Base-by-base conservation (phyloP, 2,329 filamentous ascomycete genomes). In the Penicillium sclerotiorum region DNA sequence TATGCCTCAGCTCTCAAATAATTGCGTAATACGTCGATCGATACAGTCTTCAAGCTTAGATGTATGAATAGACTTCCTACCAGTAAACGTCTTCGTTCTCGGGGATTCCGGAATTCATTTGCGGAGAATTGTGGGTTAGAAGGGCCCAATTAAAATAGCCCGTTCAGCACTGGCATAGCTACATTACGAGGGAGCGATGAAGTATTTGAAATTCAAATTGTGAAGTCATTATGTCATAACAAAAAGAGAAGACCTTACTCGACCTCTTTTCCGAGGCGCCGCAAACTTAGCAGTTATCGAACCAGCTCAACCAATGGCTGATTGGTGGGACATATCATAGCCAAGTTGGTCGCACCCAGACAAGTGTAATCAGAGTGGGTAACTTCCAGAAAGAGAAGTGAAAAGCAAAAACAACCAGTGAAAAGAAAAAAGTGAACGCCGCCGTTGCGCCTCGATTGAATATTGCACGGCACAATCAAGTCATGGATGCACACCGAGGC, bases 401-500 rank as follows among this genome's bases (percentile, higher is more conserved):
- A 25, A 21, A 17, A 18, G 17, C 25, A 44, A 17, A 28, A 30
- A n/a, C 22, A 39, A 6, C 22, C 22, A 18, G n/a, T 23, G 18
- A 22, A 15, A 17, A 40, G n/a, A 43, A 28, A 45, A 21, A 15
- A 40, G 25, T 32, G 27, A 40, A 40, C 33, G 40, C 49, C 12
- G 33, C 15, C 23, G 43, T 30, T 25, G 43, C 41, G 47, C 50
- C 45, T 39, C 30, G 23, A 49, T 41, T 39, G 33, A 35, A 43
- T 43, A 43, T 40, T 43, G 22, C 36, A 28, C 36, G 44, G 28
- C 43, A 39, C 20, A 47, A 50, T 32, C 25, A 42, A 47, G 39
- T 41, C 47, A 42, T 37, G 42, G 32, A 50, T 55, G 49, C 47
- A 49, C 25, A 32, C 36, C 33, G 30, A 48, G 32, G 27, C 53